Conservation (phyloP, 192 early-diverging fungal species). For the Backusella tarrabulga region DNA sequence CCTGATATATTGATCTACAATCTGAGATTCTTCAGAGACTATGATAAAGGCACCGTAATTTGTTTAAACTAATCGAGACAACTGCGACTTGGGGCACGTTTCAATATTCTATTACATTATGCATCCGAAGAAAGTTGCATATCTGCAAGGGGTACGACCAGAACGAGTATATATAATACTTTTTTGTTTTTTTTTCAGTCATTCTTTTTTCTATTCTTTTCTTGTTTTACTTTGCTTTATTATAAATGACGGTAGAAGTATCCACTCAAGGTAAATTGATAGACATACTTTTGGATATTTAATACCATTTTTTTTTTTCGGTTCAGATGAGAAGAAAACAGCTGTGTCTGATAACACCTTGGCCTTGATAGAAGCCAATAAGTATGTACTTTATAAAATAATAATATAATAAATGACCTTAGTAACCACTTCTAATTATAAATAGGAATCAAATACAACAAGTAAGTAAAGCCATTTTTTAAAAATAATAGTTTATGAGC, state of each 20-base stretch:
- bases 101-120: accelerated
- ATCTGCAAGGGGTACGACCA: too few species aligned
- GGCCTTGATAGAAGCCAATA: neutral
- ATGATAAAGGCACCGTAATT: too few species aligned
- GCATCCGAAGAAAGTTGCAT: too few species aligned
- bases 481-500: neutral
- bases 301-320: neutral
- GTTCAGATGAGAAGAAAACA: neutral
- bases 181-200: neutral
- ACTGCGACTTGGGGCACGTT: too few species aligned
- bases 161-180: neutral
- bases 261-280: neutral
- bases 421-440: neutral
- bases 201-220: neutral
- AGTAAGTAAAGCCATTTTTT: conserved; percentile 13
- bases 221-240: neutral
- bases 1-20: too few species aligned
- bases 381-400: neutral
- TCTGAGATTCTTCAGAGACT: too few species aligned
- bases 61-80: too few species aligned
- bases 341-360: neutral
- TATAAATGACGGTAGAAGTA: neutral
- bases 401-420: neutral
- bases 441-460: conserved; percentile 28
- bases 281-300: neutral